Evolutionary conservation across 192 early-diverging fungal genomes (phyloP), one percentile per base, ranked within the genome.

Genomic region (Podila horticola): DNA sequence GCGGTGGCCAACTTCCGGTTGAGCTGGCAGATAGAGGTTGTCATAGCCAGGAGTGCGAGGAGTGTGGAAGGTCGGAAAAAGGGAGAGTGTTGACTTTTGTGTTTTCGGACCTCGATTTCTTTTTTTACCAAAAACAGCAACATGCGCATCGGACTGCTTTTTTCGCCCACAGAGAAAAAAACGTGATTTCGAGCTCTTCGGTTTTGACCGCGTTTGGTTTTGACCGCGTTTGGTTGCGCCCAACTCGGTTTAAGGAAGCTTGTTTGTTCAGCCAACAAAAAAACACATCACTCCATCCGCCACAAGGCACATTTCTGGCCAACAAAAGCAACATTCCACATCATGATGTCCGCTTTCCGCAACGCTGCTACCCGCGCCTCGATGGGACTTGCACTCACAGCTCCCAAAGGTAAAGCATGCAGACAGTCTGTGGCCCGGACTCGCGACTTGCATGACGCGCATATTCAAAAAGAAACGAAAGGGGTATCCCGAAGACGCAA

Each of bases 31-130:
- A 41, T 29, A 62, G 60, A 19, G 19, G 45, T 19, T 24, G 52
- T 30, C 26, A 34, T 24, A 6, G 51, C 50, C 26, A 67, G 24
- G 59, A 17, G 70, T 26, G 31, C 12, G 52, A n/a, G 2, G 24
- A 55, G 52, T 52, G 52, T 55, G 52, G 24, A 4, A 38, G 41
- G 58, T 13, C n/a, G 28, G 19, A 38, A 36, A 4, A 10, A 36
- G 38, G 31, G 4, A 31, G 17, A 58, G 33, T n/a, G 48, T 51
- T 67, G 29, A 55, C 24, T 67, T 69, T 69, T 69, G 57, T 28
- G 38, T 41, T 58, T 19, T 36, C 10, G 20, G 41, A 45, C 41
- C 41, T 55, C n/a, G n/a, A n/a, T n/a, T 55, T 24, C 24, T 9
- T 55, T 55, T 55, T 45, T 45, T 45, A 3, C 41, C 41, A 45